Evolutionary conservation across 177 flowering plant species (phyloP), one percentile per base, ranked within the genome.

Genomic region (Vitis hybrid): DNA sequence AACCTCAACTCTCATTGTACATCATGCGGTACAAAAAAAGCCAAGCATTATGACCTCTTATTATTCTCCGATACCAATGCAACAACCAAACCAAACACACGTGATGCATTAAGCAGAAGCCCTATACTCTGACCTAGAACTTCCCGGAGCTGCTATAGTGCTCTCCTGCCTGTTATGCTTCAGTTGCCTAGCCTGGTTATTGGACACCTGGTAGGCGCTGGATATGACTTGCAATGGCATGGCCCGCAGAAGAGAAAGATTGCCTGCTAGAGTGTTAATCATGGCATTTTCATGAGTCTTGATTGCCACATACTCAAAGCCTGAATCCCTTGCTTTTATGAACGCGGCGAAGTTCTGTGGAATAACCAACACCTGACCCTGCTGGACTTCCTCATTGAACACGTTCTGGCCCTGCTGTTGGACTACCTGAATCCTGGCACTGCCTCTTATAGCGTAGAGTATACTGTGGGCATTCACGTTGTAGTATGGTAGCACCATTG

Each of bases 401-500:
- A 83, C 83, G 1, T 80, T 40, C 15, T 73, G 46, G 2, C 85
- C 85, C 1, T 49, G 11, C 80, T 82, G 70, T 70, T 86, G 77
- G 14, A 85, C 92, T 7, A 89, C 75, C 75, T 92, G 91, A 6
- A 90, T 68, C 17, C 85, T 62, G 4, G 76, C 86, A 2, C 66
- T 59, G 0, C 94, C 97, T 30, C 79, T 70, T 0, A 78, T 84
- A 30, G 60, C 82, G 67, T 88, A 90, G 51, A 85, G 55, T 6
- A 89, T 49, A 61, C 79, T 73, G 83, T 91, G 86, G 21, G 88
- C 84, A 74, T 87, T 90, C 65, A 75, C 1, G 82, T 76, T 74
- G 87, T 86, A 90, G 78, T 89, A 90, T 13, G 94, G 97, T 14
- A 83, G 62, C 62, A 78, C 24, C 27, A 90, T 24, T 0, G 81